These are phyloP conservation scores for Gleditsia sinensis DNA, from an alignment of 306 rosid species.

Conservation along the genomic window DNA sequence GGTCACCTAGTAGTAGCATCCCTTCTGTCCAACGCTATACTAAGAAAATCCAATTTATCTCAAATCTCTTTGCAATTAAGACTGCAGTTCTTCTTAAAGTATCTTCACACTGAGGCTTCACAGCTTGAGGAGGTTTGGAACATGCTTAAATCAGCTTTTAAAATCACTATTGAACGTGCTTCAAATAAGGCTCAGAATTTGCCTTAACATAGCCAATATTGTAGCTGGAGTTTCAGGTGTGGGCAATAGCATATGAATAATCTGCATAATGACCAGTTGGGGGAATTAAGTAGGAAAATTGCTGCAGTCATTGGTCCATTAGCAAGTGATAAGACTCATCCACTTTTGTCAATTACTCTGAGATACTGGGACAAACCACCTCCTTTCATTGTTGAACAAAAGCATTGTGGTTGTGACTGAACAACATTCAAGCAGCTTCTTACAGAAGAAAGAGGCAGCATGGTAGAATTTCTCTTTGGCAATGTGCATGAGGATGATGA, in stretches of 20 bases:
- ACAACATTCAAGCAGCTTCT: neutral
- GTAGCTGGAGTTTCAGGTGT: no score
- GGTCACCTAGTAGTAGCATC: neutral
- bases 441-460: neutral
- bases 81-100: neutral
- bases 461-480: neutral
- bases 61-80: neutral
- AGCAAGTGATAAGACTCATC: no score
- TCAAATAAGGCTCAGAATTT: no score
- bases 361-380: neutral
- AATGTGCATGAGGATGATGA: neutral
- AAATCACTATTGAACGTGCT: neutral
- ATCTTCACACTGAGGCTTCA: neutral
- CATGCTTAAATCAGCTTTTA: neutral
- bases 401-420: neutral
- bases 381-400: neutral
- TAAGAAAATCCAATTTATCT: no score
- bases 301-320: no score
- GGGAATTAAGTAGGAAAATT: no score
- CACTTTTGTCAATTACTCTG: no score
- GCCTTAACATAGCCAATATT: no score
- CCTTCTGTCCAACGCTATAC: conserved; percentile 3
- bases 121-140: neutral
- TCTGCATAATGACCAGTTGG: no score
- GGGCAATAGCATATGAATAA: no score